phyloP scores from a whole-genome alignment of 2,329 filamentous ascomycete genomes.

The Colletotrichum eremochloae region DNA sequence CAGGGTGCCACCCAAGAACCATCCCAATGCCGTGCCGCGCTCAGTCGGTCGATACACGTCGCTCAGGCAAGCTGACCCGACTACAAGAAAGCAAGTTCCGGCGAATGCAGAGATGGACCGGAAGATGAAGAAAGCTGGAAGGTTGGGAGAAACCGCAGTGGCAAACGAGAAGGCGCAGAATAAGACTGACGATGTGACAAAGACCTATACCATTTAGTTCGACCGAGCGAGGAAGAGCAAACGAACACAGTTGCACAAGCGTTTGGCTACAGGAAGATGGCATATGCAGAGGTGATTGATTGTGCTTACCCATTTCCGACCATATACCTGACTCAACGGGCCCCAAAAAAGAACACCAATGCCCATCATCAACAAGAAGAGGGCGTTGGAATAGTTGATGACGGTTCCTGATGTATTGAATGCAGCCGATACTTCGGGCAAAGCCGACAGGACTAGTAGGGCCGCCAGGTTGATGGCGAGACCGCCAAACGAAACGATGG shows the following conservation, averaged over 20 bases:
- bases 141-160: conserved; percentile 75
- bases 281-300: conserved; percentile 47
- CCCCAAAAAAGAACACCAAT: conserved; percentile 75
- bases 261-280: not conserved
- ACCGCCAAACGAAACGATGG: conserved; percentile 41
- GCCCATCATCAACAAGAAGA: conserved; percentile 81
- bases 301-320: conserved; percentile 60
- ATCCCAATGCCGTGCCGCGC: conserved; percentile 74
- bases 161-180: conserved; percentile 76
- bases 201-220: conserved; percentile 40
- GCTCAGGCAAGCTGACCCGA: conserved; percentile 73
- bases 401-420: conserved; percentile 76
- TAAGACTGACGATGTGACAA: conserved; percentile 51
- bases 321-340: conserved; percentile 71
- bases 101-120: conserved; percentile 78
- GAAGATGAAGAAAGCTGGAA: conserved; percentile 76
- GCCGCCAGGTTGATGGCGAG: conserved; percentile 38
- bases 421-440: conserved; percentile 78
- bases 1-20: conserved; percentile 75
- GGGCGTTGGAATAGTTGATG: conserved; percentile 76
- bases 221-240: not conserved
- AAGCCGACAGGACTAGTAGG: conserved; percentile 70
- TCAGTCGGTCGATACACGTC: conserved; percentile 72
- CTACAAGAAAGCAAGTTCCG: conserved; percentile 76
- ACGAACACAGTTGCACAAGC: not conserved